Evolutionary conservation across 176 grass and related monocot species (phyloP), one percentile per base, ranked within the genome.

Genomic region (Bromus sterilis): DNA sequence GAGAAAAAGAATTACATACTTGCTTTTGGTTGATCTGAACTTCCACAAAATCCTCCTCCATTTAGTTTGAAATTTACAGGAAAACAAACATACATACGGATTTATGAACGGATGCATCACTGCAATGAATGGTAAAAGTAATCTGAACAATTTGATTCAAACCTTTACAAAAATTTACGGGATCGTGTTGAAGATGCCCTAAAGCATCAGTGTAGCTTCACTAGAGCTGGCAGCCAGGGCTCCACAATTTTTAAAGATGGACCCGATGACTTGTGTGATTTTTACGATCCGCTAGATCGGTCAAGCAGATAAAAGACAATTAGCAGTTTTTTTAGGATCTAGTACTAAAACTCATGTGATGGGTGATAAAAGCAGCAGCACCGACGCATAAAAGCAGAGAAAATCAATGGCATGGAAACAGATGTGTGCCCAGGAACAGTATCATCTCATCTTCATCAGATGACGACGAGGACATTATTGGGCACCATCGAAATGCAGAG

Each of bases 401-500:
- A 34, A 49, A 58, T 46, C n/a, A n/a, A n/a, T n/a, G n/a, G n/a
- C 48, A 46, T 76, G 3, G 67, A 18, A 31, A 64, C 25, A 56
- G 56, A 66, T 42, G 30, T 60, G 32, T 34, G n/a, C n/a, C 26
- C 33, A 24, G 6, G 46, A 75, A 66, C 69, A 75, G 68, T 66
- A 25, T 20, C 5, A 31, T 41, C 48, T 24, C 9, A 24, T 56
- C 37, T 42, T 14, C 13, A 13, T 25, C 56, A 71, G 62, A 80
- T 41, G n/a, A n/a, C n/a, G 84, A 86, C 56, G 76, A 74, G 43
- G 68, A 21, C 84, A 74, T 80, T 56, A 80, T 86, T 44, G 65
- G 70, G 56, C 34, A 63, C 10, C 59, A 26, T 80, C 33, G 9
- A 66, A 44, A 14, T 68, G 28, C 12, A 74, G 46, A 59, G 16